Base-by-base conservation (phyloP, 2,329 filamentous ascomycete genomes). In the Calonectria multiphialidica region DNA sequence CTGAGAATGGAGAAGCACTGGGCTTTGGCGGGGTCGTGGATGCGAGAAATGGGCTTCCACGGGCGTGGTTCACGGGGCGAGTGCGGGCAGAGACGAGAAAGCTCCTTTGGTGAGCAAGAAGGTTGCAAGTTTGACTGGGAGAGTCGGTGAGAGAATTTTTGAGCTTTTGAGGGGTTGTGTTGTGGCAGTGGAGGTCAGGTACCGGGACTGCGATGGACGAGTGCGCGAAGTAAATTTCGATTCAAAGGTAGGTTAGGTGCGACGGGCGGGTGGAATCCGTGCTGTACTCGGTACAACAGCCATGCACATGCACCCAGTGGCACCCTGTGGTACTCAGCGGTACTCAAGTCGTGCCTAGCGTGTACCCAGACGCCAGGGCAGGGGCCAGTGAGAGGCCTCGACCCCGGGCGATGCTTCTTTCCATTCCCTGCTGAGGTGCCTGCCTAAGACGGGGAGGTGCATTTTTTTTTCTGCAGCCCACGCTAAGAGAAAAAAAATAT, bases 71-170 rank as follows among this genome's bases (percentile, higher is more conserved):
- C 16, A 44, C 57, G 45, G 44, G 55, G 30, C 44, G 25, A 35
- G 15, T 13, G 12, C 44, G 55, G 33, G 44, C 40, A 66, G 45
- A 53, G 16, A 61, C 64, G 47, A 64, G 37, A 40, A 40, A 47
- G 57, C 63, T 71, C 69, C 53, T 66, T 62, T 50, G 45, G 49
- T 18, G 47, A 63, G 37, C 37, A 67, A 49, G 40, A 65, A 57
- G 49, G 61, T 44, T 49, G 61, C 23, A 45, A 50, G 64, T 57
- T 71, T 53, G 44, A 35, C 25, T 50, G 55, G 37, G 68, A 62
- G 68, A 70, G 68, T 71, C 64, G 69, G 69, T 71, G 69, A 71
- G 69, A 71, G 69, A 71, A 68, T 71, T 71, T 37, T 71, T 67
- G 45, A 49, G 25, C 37, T 66, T 67, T 71, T 71, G 69, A 71